Conservation (phyloP, 2,329 filamentous ascomycete genomes). For the Pseudogymnoascus sp. region DNA sequence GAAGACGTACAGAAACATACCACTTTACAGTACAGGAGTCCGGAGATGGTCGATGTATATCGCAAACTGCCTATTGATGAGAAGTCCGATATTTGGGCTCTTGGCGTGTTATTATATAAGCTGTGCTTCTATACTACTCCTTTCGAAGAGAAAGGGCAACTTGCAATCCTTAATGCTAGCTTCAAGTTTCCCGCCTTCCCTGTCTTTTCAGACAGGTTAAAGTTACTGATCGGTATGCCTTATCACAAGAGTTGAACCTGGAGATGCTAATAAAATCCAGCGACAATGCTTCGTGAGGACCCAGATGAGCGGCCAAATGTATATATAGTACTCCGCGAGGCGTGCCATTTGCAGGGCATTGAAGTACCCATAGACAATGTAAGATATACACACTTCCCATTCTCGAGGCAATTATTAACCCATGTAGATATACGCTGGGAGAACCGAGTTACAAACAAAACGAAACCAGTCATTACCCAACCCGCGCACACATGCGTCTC, state of each 20-base stretch:
- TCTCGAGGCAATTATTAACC: conserved; percentile 13
- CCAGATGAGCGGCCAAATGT: conserved; percentile 75
- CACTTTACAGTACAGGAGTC: conserved; percentile 92
- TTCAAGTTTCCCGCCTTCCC: conserved; percentile 88
- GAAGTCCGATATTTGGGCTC: conserved; percentile 94
- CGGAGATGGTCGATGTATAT: conserved; percentile 98
- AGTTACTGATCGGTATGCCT: conserved; percentile 73
- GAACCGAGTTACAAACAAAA: conserved; percentile 50
- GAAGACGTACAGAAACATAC: conserved; percentile 97
- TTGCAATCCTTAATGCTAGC: conserved; percentile 92
- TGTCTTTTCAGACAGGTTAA: conserved; percentile 79
- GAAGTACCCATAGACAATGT: conserved; percentile 86
- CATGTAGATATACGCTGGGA: conserved; percentile 60
- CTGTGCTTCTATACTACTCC: conserved; percentile 98
- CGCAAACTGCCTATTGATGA: conserved; percentile 94
- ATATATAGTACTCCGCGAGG: conserved; percentile 82
- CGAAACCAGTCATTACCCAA: conserved; percentile 52
- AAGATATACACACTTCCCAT: conserved; percentile 30
- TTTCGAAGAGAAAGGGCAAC: conserved; percentile 94
- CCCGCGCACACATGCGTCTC: conserved; percentile 29
- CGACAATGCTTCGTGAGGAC: conserved; percentile 82
- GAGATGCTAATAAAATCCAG: conserved; percentile 36
- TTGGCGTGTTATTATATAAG: conserved; percentile 94
- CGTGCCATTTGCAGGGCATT: conserved; percentile 79
- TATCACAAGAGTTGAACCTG: background rate